phyloP scores from a whole-genome alignment of 148 eudicot genomes.

The Polygonum aviculare region DNA sequence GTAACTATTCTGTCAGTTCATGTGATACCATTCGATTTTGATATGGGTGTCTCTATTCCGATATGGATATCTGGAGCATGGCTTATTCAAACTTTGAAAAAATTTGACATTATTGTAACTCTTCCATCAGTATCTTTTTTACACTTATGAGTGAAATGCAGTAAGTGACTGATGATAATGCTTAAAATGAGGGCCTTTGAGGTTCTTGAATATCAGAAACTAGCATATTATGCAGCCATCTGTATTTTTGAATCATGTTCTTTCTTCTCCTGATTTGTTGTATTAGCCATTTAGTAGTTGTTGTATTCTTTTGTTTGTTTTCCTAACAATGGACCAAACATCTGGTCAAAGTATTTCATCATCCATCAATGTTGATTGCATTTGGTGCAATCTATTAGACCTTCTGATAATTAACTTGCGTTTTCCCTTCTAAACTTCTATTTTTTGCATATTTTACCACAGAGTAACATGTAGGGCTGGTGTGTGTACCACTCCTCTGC shows the following conservation, averaged over 20 bases:
- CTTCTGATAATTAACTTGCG: background rate
- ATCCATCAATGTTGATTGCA: background rate
- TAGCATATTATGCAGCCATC: background rate
- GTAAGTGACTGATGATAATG: background rate
- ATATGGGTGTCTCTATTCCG: background rate
- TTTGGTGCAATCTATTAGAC: background rate
- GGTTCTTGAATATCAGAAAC: background rate
- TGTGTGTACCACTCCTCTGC: constrained; percentile 69
- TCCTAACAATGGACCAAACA: background rate
- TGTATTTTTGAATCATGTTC: background rate
- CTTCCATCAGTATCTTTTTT: background rate
- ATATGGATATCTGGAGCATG: background rate
- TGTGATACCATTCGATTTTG: background rate
- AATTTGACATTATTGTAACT: background rate
- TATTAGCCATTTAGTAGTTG: background rate
- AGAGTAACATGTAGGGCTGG: constrained; percentile 92
- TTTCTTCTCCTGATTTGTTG: background rate
- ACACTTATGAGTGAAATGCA: background rate
- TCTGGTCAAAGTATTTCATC: background rate
- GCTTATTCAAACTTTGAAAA: background rate
- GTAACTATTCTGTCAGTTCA: background rate
- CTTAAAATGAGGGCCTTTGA: background rate
- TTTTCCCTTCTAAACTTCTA: background rate
- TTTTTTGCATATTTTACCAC: constrained; percentile 7
- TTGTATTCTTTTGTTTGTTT: background rate